Evolutionary conservation across 306 rosid genomes (phyloP).

Genomic region (Pyrus pyrifolia): DNA sequence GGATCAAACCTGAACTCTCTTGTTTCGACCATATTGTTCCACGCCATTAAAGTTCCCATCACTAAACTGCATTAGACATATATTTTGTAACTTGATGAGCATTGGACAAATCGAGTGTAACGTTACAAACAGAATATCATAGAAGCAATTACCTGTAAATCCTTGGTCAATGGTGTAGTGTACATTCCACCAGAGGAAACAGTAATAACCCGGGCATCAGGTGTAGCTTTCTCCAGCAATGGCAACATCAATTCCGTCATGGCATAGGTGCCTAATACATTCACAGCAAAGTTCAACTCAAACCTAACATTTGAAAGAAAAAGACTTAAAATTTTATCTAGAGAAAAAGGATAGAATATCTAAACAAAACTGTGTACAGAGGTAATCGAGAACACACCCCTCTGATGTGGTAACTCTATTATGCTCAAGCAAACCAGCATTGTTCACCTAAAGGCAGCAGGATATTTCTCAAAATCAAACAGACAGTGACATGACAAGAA

Average conservation of each 20-base stretch:
- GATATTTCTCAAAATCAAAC: conserved; percentile 8
- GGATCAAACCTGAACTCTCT: conserved; percentile 72
- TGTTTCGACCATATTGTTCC: conserved; percentile 76
- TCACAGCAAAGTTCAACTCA: conserved; percentile 77
- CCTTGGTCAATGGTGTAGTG: conserved; percentile 59
- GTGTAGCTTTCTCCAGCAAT: conserved; percentile 78
- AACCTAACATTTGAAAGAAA: conserved; percentile 38
- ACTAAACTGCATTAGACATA: conserved; percentile 41
- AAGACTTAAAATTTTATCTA: not conserved
- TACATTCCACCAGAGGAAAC: conserved; percentile 99
- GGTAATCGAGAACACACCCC: conserved; percentile 47
- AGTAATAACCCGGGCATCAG: conserved; percentile 85
- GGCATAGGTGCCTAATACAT: conserved; percentile 70
- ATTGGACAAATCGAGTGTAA: not conserved
- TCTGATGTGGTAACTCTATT: conserved; percentile 69
- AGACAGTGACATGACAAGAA: not conserved
- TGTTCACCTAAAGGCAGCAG: conserved; percentile 56
- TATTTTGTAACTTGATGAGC: not conserved
- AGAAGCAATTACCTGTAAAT: conserved; percentile 56
- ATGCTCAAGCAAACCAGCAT: conserved; percentile 76
- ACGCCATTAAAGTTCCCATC: conserved; percentile 55
- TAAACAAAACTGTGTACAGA: not conserved
- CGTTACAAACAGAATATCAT: not conserved
- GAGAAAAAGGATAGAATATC: not conserved
- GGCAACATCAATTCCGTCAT: conserved; percentile 73